Percentiles rank a stretch among this genome's conserved stretches.
Evolutionary conservation across 257 asterid species (phyloP).

Genomic region (Eucommia ulmoides): DNA sequence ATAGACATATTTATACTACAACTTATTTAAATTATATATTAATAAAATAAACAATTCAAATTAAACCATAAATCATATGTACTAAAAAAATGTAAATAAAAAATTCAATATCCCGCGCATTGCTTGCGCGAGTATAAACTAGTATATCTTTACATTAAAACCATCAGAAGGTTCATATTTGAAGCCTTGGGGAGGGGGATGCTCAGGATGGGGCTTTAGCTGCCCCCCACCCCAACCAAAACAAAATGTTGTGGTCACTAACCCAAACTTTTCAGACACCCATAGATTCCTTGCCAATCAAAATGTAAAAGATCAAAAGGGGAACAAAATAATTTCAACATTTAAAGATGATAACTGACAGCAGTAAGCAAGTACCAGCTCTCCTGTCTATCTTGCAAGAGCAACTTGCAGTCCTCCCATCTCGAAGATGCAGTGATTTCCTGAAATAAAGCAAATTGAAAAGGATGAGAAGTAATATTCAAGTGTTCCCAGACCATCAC

Average conservation of each 20-base stretch:
- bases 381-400: conserved; percentile 61
- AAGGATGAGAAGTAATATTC: not conserved
- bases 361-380: not conserved
- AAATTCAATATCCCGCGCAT: too few relatives aligned
- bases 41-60: too few relatives aligned
- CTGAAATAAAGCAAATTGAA: conserved; percentile 24
- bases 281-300: not conserved
- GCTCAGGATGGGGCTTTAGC: not conserved
- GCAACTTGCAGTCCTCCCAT: conserved; percentile 76
- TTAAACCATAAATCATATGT: too few relatives aligned
- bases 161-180: too few relatives aligned
- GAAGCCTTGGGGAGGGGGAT: too few relatives aligned
- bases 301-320: not conserved
- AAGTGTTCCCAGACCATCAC: conserved; percentile 3
- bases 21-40: too few relatives aligned
- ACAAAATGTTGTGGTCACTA: not conserved
- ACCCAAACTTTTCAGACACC: not conserved
- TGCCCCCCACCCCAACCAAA: not conserved
- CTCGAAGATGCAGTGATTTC: conserved; percentile 57
- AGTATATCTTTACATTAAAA: too few relatives aligned
- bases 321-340: not conserved
- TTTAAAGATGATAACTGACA: not conserved
- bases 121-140: too few relatives aligned
- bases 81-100: too few relatives aligned
- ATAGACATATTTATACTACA: too few relatives aligned